Evolutionary conservation across 305 asterid genomes (phyloP).

Genomic region (Rubia balearica): DNA sequence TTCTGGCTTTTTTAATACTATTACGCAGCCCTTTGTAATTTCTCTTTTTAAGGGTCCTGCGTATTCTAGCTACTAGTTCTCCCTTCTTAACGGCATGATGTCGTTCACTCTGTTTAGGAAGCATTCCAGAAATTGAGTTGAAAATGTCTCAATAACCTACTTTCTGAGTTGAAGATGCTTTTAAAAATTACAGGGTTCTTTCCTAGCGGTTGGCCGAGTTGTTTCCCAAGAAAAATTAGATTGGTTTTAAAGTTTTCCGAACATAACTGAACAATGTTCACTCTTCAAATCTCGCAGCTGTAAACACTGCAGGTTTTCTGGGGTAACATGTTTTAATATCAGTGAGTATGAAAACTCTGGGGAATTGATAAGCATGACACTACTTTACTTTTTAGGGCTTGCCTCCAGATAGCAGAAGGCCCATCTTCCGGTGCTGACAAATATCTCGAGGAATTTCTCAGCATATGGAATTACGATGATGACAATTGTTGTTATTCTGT

Average conservation of each 20-base stretch:
- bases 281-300: not conserved
- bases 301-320: not conserved
- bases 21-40: not conserved
- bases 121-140: not conserved
- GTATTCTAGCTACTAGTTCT: not conserved
- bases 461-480: slow-evolving; percentile 50
- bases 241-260: not conserved
- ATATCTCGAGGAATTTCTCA: slow-evolving; percentile 60
- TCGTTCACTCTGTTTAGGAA: not conserved
- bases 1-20: too few relatives aligned
- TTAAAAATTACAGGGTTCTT: not conserved
- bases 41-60: too few relatives aligned
- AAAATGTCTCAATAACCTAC: not conserved
- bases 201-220: not conserved
- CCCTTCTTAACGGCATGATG: not conserved
- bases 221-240: not conserved
- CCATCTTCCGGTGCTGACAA: slow-evolving; percentile 40
- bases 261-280: not conserved
- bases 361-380: not conserved
- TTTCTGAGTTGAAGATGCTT: not conserved
- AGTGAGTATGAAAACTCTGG: not conserved
- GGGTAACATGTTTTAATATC: not conserved
- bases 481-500: slow-evolving; percentile 36
- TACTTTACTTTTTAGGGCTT: slow-evolving; percentile 34
- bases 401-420: slow-evolving; percentile 58